Percentiles rank a stretch among this genome's conserved stretches.
phyloP scores from a whole-genome alignment of 1,139 yeast genomes.

The Pichia sp. region DNA sequence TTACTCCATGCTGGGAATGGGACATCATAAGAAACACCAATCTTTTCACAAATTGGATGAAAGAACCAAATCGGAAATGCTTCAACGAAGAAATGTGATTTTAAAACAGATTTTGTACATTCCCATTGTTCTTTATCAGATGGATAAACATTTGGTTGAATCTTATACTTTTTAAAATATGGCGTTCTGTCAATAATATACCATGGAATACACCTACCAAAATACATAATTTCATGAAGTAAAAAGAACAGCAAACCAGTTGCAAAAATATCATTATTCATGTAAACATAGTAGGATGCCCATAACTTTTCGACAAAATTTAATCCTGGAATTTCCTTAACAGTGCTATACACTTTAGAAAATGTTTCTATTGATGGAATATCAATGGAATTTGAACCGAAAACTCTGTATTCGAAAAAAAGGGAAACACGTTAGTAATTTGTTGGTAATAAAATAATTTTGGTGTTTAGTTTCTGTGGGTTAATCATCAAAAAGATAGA shows the following conservation, averaged over 20 bases:
- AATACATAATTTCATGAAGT: slow-evolving; percentile 75
- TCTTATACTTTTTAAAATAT: slow-evolving; percentile 68
- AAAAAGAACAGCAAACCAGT: slow-evolving; percentile 73
- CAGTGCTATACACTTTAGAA: slow-evolving; percentile 15
- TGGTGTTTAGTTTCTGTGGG: not conserved
- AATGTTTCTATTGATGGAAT: slow-evolving; percentile 20
- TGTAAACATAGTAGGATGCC: slow-evolving; percentile 73
- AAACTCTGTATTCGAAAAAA: slow-evolving; percentile 18
- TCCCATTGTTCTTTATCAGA: slow-evolving; percentile 81
- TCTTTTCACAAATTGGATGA: slow-evolving; percentile 76
- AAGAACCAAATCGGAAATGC: slow-evolving; percentile 94
- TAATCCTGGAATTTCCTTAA: slow-evolving; percentile 28
- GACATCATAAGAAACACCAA: slow-evolving; percentile 69
- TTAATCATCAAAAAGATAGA: not conserved
- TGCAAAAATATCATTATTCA: slow-evolving; percentile 72
- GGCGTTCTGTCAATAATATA: slow-evolving; percentile 69
- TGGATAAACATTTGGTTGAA: slow-evolving; percentile 77
- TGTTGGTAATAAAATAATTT: not conserved
- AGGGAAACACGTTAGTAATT: not conserved
- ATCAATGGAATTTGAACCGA: slow-evolving; percentile 19
- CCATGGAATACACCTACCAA: slow-evolving; percentile 85
- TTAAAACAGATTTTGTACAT: slow-evolving; percentile 75
- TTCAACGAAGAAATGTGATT: slow-evolving; percentile 84
- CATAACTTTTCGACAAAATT: slow-evolving; percentile 54
- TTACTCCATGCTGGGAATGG: slow-evolving; percentile 70